Evolutionary conservation across 2,329 filamentous ascomycete genomes (phyloP), one percentile per base, ranked within the genome.

Genomic region (Diaporthe citri): DNA sequence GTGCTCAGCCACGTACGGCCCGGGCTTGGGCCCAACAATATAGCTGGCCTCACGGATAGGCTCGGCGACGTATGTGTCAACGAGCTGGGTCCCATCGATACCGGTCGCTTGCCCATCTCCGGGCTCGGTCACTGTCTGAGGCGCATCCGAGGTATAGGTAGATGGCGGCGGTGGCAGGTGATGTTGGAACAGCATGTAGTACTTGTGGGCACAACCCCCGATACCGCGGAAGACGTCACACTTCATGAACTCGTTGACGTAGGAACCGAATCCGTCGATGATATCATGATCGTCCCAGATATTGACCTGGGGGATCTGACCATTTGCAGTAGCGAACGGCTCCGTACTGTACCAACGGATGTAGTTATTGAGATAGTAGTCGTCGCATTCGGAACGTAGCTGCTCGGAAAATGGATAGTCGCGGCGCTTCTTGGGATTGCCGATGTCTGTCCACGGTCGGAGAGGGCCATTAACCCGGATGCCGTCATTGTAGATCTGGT

Each of bases 101-200:
- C 88, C 89, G 55, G 66, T 72, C 28, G 36, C 39, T 87, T 67
- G 52, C 12, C 74, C 70, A 17, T 75, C 71, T 17, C 57, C 71
- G 2, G 74, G 41, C 52, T 74, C 55, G 2, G 59, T 67, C 13
- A 73, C 41, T 25, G 91, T 93, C 80, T 94, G 92, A 76, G 85
- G 84, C 81, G 82, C 82, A 79, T 86, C 85, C 1, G 94, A 94
- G 3, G 95, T 98, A 82, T 93, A 98, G 1, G 96, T 98, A 41
- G 94, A 96, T 77, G 90, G 87, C 0, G 96, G 95, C 1, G 96
- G 96, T 17, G 96, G 91, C 67, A 97, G 86, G 80, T 98, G 96
- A 79, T 99, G 97, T 85, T 99, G 97, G 84, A 99, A 99, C 13
- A 99, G 90, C 90, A 98, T 91, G 82, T 99, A 99, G 84, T 98